These are phyloP conservation scores for Penicillium sp. DNA, from an alignment of 2,329 filamentous ascomycete species.

Conservation along the genomic window DNA sequence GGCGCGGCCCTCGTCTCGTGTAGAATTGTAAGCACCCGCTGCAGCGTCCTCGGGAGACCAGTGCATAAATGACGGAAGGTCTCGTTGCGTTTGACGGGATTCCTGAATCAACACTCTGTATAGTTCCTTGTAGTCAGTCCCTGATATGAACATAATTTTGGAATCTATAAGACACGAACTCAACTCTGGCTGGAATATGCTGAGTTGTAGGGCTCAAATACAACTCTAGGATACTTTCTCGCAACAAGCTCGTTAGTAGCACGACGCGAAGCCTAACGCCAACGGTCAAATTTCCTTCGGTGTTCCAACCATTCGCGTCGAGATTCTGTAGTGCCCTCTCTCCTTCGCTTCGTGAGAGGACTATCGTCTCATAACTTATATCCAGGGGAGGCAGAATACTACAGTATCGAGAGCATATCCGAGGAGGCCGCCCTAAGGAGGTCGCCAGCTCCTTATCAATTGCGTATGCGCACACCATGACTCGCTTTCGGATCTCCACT, in stretches of 20 bases:
- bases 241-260: background rate
- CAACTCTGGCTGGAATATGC: background rate
- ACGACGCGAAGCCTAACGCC: background rate
- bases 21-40: background rate
- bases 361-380: slow-evolving; percentile 17
- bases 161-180: background rate
- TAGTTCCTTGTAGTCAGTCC: background rate
- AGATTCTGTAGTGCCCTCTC: slow-evolving; percentile 11
- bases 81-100: background rate
- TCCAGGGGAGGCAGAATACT: slow-evolving; percentile 19
- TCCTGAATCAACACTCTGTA: background rate
- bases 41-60: background rate
- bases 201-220: background rate
- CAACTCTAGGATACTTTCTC: background rate
- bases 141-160: background rate
- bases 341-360: slow-evolving; percentile 8
- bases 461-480: slow-evolving; percentile 41
- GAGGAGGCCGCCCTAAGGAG: slow-evolving; percentile 46
- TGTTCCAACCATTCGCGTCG: slow-evolving; percentile 23
- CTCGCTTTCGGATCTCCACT: slow-evolving; percentile 32
- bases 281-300: slow-evolving; percentile 5
- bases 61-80: background rate
- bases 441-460: slow-evolving; percentile 46
- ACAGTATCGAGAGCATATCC: slow-evolving; percentile 40
- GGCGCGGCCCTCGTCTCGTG: background rate